These are phyloP conservation scores for Tetradesmus lagerheimii DNA, from an alignment of 139 green algal genomes.

Conservation along the genomic window DNA sequence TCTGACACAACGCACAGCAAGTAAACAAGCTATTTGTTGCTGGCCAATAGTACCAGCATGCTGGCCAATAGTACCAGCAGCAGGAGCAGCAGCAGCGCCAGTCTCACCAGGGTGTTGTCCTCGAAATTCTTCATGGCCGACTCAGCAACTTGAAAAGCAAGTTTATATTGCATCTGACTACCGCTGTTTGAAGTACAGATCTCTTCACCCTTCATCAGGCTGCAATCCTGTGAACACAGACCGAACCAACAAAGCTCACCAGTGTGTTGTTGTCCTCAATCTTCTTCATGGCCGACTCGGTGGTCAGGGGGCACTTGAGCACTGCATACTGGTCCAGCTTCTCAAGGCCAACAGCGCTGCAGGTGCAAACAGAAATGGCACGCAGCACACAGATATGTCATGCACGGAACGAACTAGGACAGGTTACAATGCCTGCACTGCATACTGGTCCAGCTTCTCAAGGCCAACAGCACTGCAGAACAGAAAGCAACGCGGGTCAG, in stretches of 20 bases:
- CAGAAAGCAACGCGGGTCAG: neutral
- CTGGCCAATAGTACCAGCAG: neutral
- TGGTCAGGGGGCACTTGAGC: conserved; percentile 98
- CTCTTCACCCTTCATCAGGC: too few species aligned
- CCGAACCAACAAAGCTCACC: too few species aligned
- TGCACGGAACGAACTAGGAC: too few species aligned
- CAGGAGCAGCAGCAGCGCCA: too few species aligned
- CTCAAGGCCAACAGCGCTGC: conserved; percentile 75
- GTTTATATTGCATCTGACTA: too few species aligned
- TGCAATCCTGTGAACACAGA: too few species aligned
- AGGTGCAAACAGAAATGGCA: neutral
- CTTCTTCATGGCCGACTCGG: conserved; percentile 99
- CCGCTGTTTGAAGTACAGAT: too few species aligned
- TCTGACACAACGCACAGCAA: too few species aligned
- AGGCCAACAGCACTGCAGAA: conserved; percentile 72
- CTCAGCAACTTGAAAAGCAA: too few species aligned
- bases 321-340: conserved; percentile 91
- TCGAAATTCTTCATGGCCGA: conserved; percentile 99
- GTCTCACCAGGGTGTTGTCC: conserved; percentile 80
- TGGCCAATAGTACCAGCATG: too few species aligned
- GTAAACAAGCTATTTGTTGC: too few species aligned
- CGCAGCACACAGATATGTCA: neutral
- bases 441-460: conserved; percentile 87
- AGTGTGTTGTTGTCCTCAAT: conserved; percentile 99
- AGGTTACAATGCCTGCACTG: too few species aligned